Evolutionary conservation across 257 asterid genomes (phyloP).

Genomic region (Linderniella brevidens): DNA sequence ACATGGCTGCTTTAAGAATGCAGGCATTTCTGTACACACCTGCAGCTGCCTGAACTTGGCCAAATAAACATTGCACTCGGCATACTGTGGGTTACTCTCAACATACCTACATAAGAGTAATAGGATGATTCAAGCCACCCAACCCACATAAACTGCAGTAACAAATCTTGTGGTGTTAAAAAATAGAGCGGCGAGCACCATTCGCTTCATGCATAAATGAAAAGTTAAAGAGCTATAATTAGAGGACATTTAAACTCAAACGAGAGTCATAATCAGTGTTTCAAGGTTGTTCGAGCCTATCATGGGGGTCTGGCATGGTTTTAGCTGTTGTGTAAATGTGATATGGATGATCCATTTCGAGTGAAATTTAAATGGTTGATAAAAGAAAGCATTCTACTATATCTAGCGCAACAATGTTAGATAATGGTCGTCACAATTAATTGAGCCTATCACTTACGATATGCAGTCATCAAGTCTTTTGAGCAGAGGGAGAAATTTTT

Average conservation of each 20-base stretch:
- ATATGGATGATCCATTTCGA: no score
- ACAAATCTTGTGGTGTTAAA: neutral
- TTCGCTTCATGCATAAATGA: slow-evolving; percentile 7
- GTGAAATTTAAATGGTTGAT: slow-evolving; percentile 8
- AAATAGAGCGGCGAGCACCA: slow-evolving; percentile 1
- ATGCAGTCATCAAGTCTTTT: slow-evolving; percentile 92
- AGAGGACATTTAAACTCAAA: neutral
- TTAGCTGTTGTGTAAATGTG: neutral
- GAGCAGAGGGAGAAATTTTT: slow-evolving; percentile 79
- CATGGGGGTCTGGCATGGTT: no score
- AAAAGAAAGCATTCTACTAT: no score
- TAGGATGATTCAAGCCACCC: slow-evolving; percentile 1
- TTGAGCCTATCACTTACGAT: slow-evolving; percentile 42
- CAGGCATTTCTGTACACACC: slow-evolving; percentile 23
- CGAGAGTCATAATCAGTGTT: no score
- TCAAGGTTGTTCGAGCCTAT: no score
- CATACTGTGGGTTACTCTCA: slow-evolving; percentile 93
- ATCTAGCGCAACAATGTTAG: no score
- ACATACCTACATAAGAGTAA: slow-evolving; percentile 50
- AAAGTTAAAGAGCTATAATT: slow-evolving; percentile 10
- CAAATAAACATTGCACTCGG: slow-evolving; percentile 93
- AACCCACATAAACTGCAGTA: neutral
- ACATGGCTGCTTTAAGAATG: neutral
- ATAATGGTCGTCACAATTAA: slow-evolving; percentile 3
- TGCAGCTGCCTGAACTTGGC: slow-evolving; percentile 98